Conservation (phyloP, 2,329 filamentous ascomycete genomes). For the Fusarium burgessii region DNA sequence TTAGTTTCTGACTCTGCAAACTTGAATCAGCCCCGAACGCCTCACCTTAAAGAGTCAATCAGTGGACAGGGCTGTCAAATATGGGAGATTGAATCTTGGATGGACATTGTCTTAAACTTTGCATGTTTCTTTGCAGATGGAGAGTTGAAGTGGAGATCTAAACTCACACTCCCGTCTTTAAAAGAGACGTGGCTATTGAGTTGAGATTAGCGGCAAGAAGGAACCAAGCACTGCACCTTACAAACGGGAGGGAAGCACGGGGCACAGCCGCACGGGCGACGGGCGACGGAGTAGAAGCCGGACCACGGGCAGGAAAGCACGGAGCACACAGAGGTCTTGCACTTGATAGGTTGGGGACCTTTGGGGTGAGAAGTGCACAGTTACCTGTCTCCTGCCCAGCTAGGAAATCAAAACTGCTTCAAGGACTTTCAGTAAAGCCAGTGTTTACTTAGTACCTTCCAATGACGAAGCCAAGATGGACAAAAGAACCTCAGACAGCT, state of each 20-base stretch:
- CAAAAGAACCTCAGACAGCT: constrained; percentile 4
- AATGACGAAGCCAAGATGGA: not conserved
- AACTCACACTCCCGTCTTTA: not conserved
- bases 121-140: not conserved
- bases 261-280: constrained; percentile 29
- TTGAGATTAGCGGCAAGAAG: constrained; percentile 29
- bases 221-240: constrained; percentile 13
- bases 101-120: not conserved
- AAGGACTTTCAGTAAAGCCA: constrained; percentile 5
- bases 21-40: constrained; percentile 20
- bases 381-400: constrained; percentile 34
- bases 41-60: not conserved
- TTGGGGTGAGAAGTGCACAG: constrained; percentile 14
- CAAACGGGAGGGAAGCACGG: constrained; percentile 36
- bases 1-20: constrained; percentile 28
- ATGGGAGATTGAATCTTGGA: not conserved
- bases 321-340: constrained; percentile 25
- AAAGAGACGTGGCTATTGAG: not conserved
- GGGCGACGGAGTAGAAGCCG: constrained; percentile 34
- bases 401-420: constrained; percentile 35
- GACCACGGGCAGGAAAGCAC: constrained; percentile 33
- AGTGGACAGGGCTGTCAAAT: not conserved
- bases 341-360: not conserved
- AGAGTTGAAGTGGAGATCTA: not conserved
- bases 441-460: constrained; percentile 4